phyloP scores from a whole-genome alignment of 2,329 filamentous ascomycete species.

The Trichoderma sp. region DNA sequence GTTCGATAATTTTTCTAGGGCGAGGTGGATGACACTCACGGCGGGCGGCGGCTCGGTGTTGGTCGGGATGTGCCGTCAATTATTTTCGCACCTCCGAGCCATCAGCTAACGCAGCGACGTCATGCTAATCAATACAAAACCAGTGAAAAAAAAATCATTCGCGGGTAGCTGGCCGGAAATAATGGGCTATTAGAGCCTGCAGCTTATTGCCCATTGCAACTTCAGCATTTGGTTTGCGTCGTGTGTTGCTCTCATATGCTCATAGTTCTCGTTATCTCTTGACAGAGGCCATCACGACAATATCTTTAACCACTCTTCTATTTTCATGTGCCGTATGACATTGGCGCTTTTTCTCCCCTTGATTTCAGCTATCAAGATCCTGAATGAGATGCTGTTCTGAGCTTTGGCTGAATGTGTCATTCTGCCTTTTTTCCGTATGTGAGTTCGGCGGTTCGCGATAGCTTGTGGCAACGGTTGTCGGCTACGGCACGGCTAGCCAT shows the following conservation, averaged over 20 bases:
- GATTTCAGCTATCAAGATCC: neutral
- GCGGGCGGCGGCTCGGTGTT: constrained; percentile 4
- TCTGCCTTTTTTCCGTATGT: neutral
- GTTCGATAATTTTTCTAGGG: neutral
- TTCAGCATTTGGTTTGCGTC: neutral
- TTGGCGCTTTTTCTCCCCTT: neutral
- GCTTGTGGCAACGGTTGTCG: neutral
- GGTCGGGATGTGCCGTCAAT: constrained; percentile 1
- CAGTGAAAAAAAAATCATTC: neutral
- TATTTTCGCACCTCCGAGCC: neutral
- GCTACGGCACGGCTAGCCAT: neutral
- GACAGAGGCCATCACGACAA: neutral
- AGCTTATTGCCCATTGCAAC: neutral
- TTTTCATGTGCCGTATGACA: neutral
- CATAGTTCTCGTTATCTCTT: neutral
- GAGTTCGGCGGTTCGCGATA: neutral
- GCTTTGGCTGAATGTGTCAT: neutral
- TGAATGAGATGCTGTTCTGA: neutral
- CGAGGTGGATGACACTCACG: neutral
- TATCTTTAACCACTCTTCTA: neutral
- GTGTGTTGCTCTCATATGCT: neutral
- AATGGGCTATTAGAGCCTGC: neutral
- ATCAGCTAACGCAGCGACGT: constrained; percentile 8
- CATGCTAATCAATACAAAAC: neutral
- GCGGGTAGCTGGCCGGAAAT: neutral